Conservation (phyloP, 2,329 filamentous ascomycete genomes). For the Sporothrix variecibatus region DNA sequence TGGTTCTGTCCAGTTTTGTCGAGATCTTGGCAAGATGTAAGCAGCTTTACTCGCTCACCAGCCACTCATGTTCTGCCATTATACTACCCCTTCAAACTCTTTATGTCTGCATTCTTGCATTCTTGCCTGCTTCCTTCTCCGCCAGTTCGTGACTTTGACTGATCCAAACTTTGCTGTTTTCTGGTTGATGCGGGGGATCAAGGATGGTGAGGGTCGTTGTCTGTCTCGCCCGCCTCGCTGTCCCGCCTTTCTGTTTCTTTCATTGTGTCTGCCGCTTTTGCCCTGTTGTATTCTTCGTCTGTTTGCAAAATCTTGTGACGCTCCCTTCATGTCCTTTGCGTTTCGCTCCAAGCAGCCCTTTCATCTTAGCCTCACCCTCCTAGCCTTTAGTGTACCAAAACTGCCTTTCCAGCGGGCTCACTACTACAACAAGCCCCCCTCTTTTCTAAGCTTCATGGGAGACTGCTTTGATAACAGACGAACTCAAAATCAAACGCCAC, state of each 20-base stretch:
- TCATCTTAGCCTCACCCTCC: not conserved
- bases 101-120: not conserved
- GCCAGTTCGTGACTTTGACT: conserved; percentile 11
- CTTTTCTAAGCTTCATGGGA: not conserved
- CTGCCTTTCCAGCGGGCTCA: not conserved
- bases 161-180: conserved; percentile 8
- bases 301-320: not conserved
- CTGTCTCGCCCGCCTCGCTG: not conserved
- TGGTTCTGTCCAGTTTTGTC: conserved; percentile 2
- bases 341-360: not conserved
- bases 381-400: not conserved
- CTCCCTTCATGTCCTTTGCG: not conserved
- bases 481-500: not conserved
- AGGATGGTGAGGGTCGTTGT: not conserved
- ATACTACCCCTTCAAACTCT: not conserved
- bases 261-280: not conserved
- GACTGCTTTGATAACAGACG: not conserved
- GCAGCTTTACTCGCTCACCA: not conserved
- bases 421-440: not conserved
- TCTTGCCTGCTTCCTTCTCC: conserved; percentile 12
- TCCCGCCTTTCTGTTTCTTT: not conserved
- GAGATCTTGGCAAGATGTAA: not conserved
- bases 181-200: conserved; percentile 24
- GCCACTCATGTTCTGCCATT: not conserved
- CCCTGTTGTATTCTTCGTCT: not conserved